Evolutionary conservation across 2,329 filamentous ascomycete genomes (phyloP), one percentile per base, ranked within the genome.

Genomic region (Leptographium procerum): DNA sequence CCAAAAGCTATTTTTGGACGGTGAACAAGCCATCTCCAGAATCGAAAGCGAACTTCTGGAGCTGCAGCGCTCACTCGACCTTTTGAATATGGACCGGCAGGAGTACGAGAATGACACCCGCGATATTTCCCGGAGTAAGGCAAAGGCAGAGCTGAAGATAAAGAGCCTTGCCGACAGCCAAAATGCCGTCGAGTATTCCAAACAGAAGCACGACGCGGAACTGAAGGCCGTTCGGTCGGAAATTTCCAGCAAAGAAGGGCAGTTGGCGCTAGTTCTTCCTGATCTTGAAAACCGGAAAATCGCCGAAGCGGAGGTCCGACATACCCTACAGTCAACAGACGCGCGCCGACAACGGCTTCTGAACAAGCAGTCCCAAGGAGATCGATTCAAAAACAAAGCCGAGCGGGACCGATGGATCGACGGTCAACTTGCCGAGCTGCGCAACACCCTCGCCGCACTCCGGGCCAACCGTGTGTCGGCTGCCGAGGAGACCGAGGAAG

Each of bases 61-160:
- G 66, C 77, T 94, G 55, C 86, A 86, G 66, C 88, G 92, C 65
- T 84, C 95, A 65, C 82, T 95, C 66, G 89, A 95, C 60, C 83
- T 96, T 36, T 76, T 96, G 29, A 85, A 85, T 63, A 85, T 95
- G 50, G 94, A 99, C 67, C 88, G 90, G 64, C 80, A 83, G 51
- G 91, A 97, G 68, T 79, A 95, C 9, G 94, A 99, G 65, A 88
- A 92, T 62, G 94, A 99, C 67, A 85, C 91, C 62, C 87, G 88
- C 55, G 90, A 96, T 43, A 83, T 83, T 33, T 87, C 91, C 6
- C 89, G 90, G 67, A 75, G 81, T 9, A 84, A 88, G 64, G 95
- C 94, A 4, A 91, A 95, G 70, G 80, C 88, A 2, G 94, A 99
- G 71, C 77, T 97, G 36, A 87, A 89, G 61, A 81, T 90, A 58